Conservation (phyloP, 129 eudicot species). For the Chrysanthemum makinoi region DNA sequence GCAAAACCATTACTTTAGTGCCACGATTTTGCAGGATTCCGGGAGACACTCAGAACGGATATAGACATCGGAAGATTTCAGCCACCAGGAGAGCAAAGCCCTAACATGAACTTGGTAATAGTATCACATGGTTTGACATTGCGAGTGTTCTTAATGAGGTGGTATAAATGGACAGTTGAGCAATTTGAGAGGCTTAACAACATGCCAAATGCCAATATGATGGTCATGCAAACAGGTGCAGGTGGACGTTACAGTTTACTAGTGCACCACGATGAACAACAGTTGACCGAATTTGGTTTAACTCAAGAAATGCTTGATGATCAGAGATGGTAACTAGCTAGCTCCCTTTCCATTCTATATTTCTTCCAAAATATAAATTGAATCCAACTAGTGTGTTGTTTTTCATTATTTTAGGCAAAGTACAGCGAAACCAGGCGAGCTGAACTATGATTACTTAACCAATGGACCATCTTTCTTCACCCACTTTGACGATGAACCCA, state of each 20-base stretch:
- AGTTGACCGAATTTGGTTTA: slow-evolving; percentile 64
- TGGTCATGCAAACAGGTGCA: slow-evolving; percentile 77
- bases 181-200: slow-evolving; percentile 77
- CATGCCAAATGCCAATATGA: slow-evolving; percentile 54
- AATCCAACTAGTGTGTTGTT: neutral
- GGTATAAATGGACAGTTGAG: slow-evolving; percentile 91
- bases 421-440: slow-evolving; percentile 70
- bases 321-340: slow-evolving; percentile 59
- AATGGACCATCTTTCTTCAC: slow-evolving; percentile 88
- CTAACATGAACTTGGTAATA: slow-evolving; percentile 74
- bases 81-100: slow-evolving; percentile 85
- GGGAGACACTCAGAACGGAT: slow-evolving; percentile 76
- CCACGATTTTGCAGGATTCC: slow-evolving; percentile 48
- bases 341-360: neutral
- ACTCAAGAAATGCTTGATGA: slow-evolving; percentile 74
- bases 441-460: slow-evolving; percentile 54
- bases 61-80: slow-evolving; percentile 82
- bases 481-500: slow-evolving; percentile 48
- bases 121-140: slow-evolving; percentile 79
- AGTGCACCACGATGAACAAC: slow-evolving; percentile 67
- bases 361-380: neutral
- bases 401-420: slow-evolving; percentile 51
- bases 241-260: slow-evolving; percentile 88
- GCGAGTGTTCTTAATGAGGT: slow-evolving; percentile 79
- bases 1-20: neutral